A percentile compares a stretch with the other conserved stretches of the same genome.
These are phyloP conservation scores for Yamadazyma scolyti DNA, from an alignment of 805 yeast species.

Conservation along the genomic window DNA sequence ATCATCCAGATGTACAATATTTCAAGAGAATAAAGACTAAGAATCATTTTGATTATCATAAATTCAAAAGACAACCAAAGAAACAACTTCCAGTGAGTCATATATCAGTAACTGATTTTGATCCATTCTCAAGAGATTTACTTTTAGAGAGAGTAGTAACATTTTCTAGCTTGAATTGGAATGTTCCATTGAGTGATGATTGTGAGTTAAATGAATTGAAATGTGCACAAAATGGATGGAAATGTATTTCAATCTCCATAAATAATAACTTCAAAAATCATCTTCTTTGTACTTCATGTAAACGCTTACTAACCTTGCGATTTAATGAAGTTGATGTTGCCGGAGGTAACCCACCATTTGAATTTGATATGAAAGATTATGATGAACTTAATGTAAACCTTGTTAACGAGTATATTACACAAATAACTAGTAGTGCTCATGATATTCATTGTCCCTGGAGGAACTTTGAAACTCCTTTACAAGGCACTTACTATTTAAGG, in stretches of 20 bases:
- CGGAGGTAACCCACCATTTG: conserved; percentile 8
- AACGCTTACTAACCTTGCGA: conserved; percentile 22
- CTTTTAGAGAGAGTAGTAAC: conserved; percentile 41
- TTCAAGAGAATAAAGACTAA: conserved; percentile 31
- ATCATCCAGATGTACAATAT: conserved; percentile 38
- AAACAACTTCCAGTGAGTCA: conserved; percentile 10
- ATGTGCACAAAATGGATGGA: conserved; percentile 55
- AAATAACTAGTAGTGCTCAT: conserved; percentile 25
- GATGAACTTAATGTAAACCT: conserved; percentile 21
- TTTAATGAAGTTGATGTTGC: conserved; percentile 18
- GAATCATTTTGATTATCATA: conserved; percentile 37
- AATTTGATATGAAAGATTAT: conserved; percentile 18
- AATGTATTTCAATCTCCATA: conserved; percentile 30
- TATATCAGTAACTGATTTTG: conserved; percentile 19
- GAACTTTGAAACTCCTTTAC: conserved; percentile 28
- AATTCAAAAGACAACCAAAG: conserved; percentile 16
- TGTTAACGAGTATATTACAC: conserved; percentile 20
- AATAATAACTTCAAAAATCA: conserved; percentile 23
- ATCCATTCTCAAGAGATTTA: conserved; percentile 33
- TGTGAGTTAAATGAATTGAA: conserved; percentile 39
- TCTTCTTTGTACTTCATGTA: conserved; percentile 31
- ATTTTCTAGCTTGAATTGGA: conserved; percentile 48
- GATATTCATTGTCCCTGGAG: conserved; percentile 34
- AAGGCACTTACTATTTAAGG: conserved; percentile 30
- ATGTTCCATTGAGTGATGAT: conserved; percentile 8